Evolutionary conservation across 2,329 filamentous ascomycete genomes (phyloP), one percentile per base, ranked within the genome.

Genomic region (Arthrobotrys pseudoclavata): DNA sequence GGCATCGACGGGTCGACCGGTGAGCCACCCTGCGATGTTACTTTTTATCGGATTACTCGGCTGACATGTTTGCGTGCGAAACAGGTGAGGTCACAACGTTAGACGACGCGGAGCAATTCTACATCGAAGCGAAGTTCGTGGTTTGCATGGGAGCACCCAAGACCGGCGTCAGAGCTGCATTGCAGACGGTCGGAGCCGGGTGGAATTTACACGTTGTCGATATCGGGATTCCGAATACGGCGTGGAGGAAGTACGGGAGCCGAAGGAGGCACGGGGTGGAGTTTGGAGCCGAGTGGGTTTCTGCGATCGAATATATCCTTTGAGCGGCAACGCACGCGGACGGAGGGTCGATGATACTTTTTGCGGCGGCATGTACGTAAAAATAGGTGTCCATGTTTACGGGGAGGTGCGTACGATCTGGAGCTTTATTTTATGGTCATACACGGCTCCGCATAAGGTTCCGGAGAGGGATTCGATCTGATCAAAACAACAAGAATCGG

Each of bases 201-300:
- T 97, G 94, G 94, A 89, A 91, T 66, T 85, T 98, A 0, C 92
- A 90, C 82, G 89, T 98, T 12, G 93, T 91, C 1, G 96, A 99
- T 83, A 91, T 97, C 80, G 95, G 96, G 0, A 88, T 97, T 13
- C 90, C 90, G 1, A 90, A 92, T 72, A 89, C 91, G 3, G 92
- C 94, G 2, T 96, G 94, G 91, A 91, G 91, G 82, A 93, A 93
- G 83, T 92, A 92, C 0, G 92, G 92, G 1, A 93, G 92, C 3
- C 91, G 92, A 82, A 89, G 93, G 62, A 89, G 94, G 20, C 90
- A 92, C 80, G 94, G 94, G 0, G 91, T 97, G 69, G 93, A 94
- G 81, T 98, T 97, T 86, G 93, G 93, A 24, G 90, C 90, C 76
- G 89, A 90, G 80, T 98, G 95, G 95, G 90, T 96, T 79, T 87